Conservation (phyloP, 2,329 filamentous ascomycete species). For the Paramyrothecium sp. region DNA sequence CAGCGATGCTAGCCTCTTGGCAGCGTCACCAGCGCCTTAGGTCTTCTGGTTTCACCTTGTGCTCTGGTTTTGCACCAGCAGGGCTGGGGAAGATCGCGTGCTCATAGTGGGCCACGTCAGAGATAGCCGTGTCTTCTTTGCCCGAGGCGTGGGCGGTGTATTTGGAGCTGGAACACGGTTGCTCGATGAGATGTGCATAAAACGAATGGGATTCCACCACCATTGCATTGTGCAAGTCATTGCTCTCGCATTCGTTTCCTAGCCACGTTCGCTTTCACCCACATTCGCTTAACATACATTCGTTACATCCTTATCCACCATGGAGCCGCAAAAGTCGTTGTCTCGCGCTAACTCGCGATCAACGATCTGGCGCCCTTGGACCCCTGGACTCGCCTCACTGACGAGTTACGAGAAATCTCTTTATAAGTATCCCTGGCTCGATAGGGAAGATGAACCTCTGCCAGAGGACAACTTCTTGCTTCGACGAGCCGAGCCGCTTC, state of each 20-base stretch:
- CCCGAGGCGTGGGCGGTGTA: too few relatives aligned
- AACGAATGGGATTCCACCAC: too few relatives aligned
- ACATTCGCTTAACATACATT: background rate
- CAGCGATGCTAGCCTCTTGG: too few relatives aligned
- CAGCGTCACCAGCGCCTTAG: too few relatives aligned
- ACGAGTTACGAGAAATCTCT: slow-evolving; percentile 25
- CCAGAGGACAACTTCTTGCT: slow-evolving; percentile 1
- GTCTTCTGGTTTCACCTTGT: too few relatives aligned
- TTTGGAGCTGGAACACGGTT: too few relatives aligned
- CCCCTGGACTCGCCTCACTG: slow-evolving; percentile 15
- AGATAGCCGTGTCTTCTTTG: too few relatives aligned
- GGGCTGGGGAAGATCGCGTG: too few relatives aligned
- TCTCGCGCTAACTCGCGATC: slow-evolving; percentile 20
- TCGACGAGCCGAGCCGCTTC: slow-evolving; percentile 4
- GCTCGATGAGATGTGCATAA: too few relatives aligned
- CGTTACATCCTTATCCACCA: slow-evolving; percentile 1
- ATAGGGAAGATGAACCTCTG: background rate
- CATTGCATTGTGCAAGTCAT: too few relatives aligned
- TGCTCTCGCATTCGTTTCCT: background rate
- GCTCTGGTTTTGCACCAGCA: too few relatives aligned
- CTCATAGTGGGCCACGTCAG: too few relatives aligned
- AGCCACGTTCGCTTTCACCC: background rate
- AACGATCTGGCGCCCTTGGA: slow-evolving; percentile 27
- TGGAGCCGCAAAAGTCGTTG: slow-evolving; percentile 8
- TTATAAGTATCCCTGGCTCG: slow-evolving; percentile 26